phyloP scores from a whole-genome alignment of 306 rosid species.

The Trifolium repens region DNA sequence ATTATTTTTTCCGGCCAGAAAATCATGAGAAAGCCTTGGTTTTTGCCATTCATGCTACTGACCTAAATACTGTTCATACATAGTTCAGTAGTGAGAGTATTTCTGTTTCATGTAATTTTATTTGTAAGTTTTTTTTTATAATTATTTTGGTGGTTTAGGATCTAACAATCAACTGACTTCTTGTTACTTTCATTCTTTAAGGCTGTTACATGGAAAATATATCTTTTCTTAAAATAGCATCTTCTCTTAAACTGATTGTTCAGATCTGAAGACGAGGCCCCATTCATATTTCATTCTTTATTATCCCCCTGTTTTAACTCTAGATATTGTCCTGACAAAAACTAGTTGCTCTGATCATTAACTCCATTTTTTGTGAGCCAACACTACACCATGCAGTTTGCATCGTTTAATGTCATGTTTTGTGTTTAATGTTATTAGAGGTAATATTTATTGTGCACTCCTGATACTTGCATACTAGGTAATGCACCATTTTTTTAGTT shows the following conservation, averaged over 20 bases:
- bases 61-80: constrained; percentile 15
- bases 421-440: too few species aligned
- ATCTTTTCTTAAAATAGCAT: constrained; percentile 16
- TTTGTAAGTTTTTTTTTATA: constrained; percentile 18
- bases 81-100: constrained; percentile 12
- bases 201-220: constrained; percentile 8
- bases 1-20: constrained; percentile 1
- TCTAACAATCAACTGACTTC: constrained; percentile 12
- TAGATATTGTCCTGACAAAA: not conserved
- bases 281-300: constrained; percentile 22
- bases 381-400: too few species aligned
- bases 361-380: too few species aligned
- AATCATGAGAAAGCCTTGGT: constrained; percentile 34
- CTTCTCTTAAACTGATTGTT: constrained; percentile 24
- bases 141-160: constrained; percentile 16
- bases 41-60: constrained; percentile 18
- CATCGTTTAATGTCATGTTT: too few species aligned
- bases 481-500: too few species aligned
- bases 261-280: constrained; percentile 17
- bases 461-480: too few species aligned
- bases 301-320: not conserved
- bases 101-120: not conserved
- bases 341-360: too few species aligned
- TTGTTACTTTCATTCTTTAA: constrained; percentile 3
- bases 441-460: too few species aligned